Evolutionary conservation across 2,329 filamentous ascomycete genomes (phyloP), one percentile per base, ranked within the genome.

Genomic region (Boeremia lycopersici): DNA sequence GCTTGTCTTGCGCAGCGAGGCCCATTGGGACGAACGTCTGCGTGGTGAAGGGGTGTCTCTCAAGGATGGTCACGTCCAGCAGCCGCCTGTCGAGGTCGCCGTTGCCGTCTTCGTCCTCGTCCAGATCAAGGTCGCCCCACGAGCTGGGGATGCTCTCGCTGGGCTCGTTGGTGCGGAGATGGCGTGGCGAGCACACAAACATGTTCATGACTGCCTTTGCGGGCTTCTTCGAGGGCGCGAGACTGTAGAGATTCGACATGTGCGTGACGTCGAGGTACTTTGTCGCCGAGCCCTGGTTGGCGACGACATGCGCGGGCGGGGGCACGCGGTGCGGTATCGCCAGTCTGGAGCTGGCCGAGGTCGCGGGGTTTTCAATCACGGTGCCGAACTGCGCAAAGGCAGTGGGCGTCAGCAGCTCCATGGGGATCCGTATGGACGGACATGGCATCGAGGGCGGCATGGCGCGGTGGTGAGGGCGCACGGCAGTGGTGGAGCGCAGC

Each of bases 31-130:
- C 83, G 75, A 99, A 98, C 0, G 92, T 96, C 78, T 99, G 95
- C 1, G 90, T 90, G 1, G 95, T 98, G 76, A 87, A 98, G 0
- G 95, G 93, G 75, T 99, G 95, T 34, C 95, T 83, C 75, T 99
- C 95, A 28, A 98, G 84, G 53, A 96, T 84, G 17, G 77, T 76
- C 48, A 97, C 82, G 40, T 84, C 79, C 71, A 96, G 90, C 4
- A 83, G 57, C 35, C 70, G 61, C 39, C 64, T 61, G 19, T 69
- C 54, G 8, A 36, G 47, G 34, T 67, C 52, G 4, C 49, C 65
- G 29, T 62, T 63, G 11, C 62, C 58, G 12, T 71, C 63, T 26
- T 67, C 69, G 23, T 74, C 72, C 30, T 73, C 68, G 53, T 71
- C 68, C 48, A 69, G 55, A 57, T 71, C 68, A 35, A 70, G 57